Evolutionary conservation across 768 basidiomycete species (phyloP), one percentile per base, ranked within the genome.

Genomic region (Macrolepiota fuliginosa): DNA sequence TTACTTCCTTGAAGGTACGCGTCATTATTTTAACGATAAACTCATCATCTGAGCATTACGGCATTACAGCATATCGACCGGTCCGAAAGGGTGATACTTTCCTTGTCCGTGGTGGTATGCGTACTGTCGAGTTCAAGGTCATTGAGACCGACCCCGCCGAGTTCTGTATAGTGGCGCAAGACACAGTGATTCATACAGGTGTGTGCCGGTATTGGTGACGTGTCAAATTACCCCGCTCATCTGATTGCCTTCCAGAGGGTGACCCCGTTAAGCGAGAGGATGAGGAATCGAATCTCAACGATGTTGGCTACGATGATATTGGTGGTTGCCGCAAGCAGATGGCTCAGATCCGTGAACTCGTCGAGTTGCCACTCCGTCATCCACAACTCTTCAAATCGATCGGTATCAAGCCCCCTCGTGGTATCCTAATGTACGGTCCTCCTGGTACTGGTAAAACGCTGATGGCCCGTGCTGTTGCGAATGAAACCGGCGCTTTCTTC

Each of bases 401-500:
- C 72, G 97, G 97, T 86, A 99, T 99, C 85, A 99, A 98, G 76
- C 97, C 97, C 35, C 96, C 96, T 24, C 90, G 96, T 67, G 96
- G 96, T 83, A 96, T 99, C 70, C 89, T 99, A 66, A 91, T 99
- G 94, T 99, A 85, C 71, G 96, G 96, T 59, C 96, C 96, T 65
- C 96, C 96, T 36, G 97, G 97, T 82, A 98, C 96, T 22, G 97
- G 97, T 83, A 99, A 98, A 81, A 98, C 97, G 5, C 85, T 99
- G 66, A 99, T 99, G 96, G 97, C 97, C 55, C 90, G 97, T 68
- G 97, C 97, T 6, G 97, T 99, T 51, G 97, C 97, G 65, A 99
- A 99, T 73, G 97, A 99, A 77, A 99, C 97, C 27, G 97, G 97
- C 54, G 97, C 97, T 15, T 99, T 99, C 86, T 99, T 99, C 85